phyloP scores from a whole-genome alignment of 306 rosid genomes.

The Inga oerstediana region DNA sequence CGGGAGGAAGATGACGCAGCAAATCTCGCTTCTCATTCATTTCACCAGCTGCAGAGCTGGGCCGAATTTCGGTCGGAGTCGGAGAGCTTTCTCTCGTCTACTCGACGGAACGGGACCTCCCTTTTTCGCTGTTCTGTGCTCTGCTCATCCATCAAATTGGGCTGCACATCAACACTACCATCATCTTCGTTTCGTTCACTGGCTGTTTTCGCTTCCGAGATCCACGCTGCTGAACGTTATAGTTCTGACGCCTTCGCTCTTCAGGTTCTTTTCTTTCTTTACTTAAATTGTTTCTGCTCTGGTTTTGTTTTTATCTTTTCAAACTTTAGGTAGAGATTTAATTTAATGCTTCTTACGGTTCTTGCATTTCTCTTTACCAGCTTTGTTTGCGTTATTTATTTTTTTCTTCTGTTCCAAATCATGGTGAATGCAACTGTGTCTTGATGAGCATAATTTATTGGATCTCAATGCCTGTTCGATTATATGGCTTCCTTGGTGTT shows the following conservation, averaged over 20 bases:
- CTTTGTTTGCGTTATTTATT: neutral
- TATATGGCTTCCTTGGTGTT: slow-evolving; percentile 18
- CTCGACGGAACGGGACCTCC: neutral
- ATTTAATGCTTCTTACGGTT: slow-evolving; percentile 9
- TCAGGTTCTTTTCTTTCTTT: slow-evolving; percentile 33
- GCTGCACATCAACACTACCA: slow-evolving; percentile 28
- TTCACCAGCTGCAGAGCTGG: neutral
- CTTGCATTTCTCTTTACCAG: neutral
- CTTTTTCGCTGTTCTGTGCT: neutral
- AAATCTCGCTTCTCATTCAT: neutral
- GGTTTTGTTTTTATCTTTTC: neutral
- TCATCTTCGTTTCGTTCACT: slow-evolving; percentile 3
- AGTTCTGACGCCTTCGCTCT: slow-evolving; percentile 19
- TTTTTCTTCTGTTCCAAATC: slow-evolving; percentile 20
- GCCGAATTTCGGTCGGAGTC: neutral
- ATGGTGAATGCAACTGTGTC: slow-evolving; percentile 27
- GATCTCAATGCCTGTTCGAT: slow-evolving; percentile 41
- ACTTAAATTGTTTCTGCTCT: neutral
- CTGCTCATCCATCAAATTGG: slow-evolving; percentile 22
- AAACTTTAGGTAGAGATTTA: neutral
- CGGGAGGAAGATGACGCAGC: neutral
- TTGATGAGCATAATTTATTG: slow-evolving; percentile 14
- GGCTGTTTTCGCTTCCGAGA: slow-evolving; percentile 29
- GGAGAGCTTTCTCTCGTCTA: neutral
- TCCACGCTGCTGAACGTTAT: slow-evolving; percentile 19